Base-by-base conservation (phyloP, 225 moss, liverwort and hornwort species). In the Bryoerythrophyllum caledonicum region DNA sequence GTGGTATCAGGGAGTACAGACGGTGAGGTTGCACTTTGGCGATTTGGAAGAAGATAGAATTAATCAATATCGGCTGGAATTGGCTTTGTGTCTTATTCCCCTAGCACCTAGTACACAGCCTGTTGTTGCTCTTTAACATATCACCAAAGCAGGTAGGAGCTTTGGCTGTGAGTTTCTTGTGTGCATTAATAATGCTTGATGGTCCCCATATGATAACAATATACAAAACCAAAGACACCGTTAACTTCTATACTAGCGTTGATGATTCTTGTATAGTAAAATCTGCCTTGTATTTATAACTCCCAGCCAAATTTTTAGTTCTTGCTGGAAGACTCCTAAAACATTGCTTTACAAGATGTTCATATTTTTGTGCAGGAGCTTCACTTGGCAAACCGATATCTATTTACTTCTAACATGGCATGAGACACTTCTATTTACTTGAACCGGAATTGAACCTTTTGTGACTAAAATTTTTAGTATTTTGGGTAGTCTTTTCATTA, bases 1-100 rank as follows among this genome's bases (percentile, higher is more conserved):
- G 52, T 86, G 67, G 71, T 19, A 28, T 86, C 86, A 38, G 86
- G 82, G 49, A 82, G 82, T 74, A 77, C 86, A 30, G 49, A 74
- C 21, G 86, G 86, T 38, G 23, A 77, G 14, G 67, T 86, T 61
- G 69, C 52, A 10, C 46, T 86, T 40, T 86, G 82, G 77, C 55
- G 62, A 56, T 66, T 67, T 60, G 61, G 28, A 17, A 58, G 32
- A 46, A 35, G 55, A 40, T 70, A 70, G 37, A 14, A 68, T 12
- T 20, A 28, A 68, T 53, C 21, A 21, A 21, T 14, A 14, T 14
- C 14, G 21, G n/a, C 21, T 68, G 10, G 7, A 25, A 14, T 40
- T 44, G 65, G 43, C 7, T 43, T 7, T 19, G 32, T 60, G 19
- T 60, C 3, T 30, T 32, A 32, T 32, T 1, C 32, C 60, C 17